A percentile compares a stretch with the other conserved stretches of the same genome.
Evolutionary conservation across 768 basidiomycete species (phyloP).

Genomic region (Phaffia tasmanica): DNA sequence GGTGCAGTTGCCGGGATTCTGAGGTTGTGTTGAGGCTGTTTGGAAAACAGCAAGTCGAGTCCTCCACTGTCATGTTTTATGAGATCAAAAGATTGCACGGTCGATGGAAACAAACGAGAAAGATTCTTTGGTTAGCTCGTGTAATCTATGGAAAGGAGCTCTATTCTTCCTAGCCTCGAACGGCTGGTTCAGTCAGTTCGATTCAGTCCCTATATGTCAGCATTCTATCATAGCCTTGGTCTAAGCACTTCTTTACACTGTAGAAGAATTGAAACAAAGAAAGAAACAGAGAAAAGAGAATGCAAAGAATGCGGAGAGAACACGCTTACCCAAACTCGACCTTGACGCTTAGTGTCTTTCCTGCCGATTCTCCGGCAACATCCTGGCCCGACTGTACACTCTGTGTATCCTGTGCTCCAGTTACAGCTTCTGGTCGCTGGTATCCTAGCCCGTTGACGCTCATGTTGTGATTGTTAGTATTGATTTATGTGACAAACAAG

Average conservation of each 20-base stretch:
- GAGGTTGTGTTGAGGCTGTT: slow-evolving; percentile 20
- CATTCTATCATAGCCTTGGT: too few species aligned
- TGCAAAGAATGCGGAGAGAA: not conserved
- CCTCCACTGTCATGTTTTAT: slow-evolving; percentile 13
- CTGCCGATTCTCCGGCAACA: not conserved
- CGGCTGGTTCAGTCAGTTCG: too few species aligned
- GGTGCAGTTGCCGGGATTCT: slow-evolving; percentile 10
- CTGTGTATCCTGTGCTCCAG: not conserved
- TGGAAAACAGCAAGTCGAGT: slow-evolving; percentile 24
- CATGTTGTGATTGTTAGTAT: not conserved
- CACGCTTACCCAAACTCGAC: slow-evolving; percentile 25
- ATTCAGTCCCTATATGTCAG: too few species aligned
- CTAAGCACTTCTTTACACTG: too few species aligned
- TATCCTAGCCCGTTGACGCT: slow-evolving; percentile 23
- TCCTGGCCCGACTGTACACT: not conserved
- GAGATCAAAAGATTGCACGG: not conserved
- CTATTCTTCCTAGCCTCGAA: too few species aligned
- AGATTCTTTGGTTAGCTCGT: not conserved
- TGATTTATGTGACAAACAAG: not conserved
- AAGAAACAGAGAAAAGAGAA: not conserved
- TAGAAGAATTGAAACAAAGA: not conserved
- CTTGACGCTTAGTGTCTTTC: slow-evolving; percentile 12
- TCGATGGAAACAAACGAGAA: not conserved
- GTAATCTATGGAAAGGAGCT: not conserved
- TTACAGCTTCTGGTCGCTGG: not conserved